Conservation (phyloP, 805 yeast genomes). For the Starmerella stigmatis region DNA sequence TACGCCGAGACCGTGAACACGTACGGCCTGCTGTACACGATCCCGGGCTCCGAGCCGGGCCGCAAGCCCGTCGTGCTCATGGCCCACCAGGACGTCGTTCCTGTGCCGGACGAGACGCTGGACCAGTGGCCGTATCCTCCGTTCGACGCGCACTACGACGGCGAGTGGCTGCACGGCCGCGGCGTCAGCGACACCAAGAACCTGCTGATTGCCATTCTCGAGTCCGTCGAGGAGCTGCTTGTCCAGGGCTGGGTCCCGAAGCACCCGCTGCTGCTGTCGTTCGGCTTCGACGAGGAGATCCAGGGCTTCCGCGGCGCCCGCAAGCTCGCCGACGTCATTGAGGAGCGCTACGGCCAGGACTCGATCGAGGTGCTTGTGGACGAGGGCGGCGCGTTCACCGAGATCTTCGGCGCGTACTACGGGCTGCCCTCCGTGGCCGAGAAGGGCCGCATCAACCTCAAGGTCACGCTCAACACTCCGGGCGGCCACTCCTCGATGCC, state of each 20-base stretch:
- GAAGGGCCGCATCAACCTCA: conserved; percentile 47
- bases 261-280: conserved; percentile 49
- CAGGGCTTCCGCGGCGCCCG: conserved; percentile 57
- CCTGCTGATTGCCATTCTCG: conserved; percentile 47
- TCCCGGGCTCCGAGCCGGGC: conserved; percentile 42
- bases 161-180: conserved; percentile 54
- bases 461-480: conserved; percentile 44
- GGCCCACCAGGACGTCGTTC: conserved; percentile 73
- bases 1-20: conserved; percentile 45
- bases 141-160: conserved; percentile 55
- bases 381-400: conserved; percentile 46
- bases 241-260: conserved; percentile 42
- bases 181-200: conserved; percentile 68
- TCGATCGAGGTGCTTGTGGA: conserved; percentile 56
- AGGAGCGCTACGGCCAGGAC: conserved; percentile 49
- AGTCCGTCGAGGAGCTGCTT: conserved; percentile 48
- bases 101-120: conserved; percentile 46
- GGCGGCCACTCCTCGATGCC: conserved; percentile 79
- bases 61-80: conserved; percentile 57
- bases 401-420: conserved; percentile 39
- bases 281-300: conserved; percentile 70
- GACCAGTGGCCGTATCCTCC: conserved; percentile 56
- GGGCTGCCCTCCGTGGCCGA: conserved; percentile 52
- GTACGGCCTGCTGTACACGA: conserved; percentile 50
- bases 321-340: conserved; percentile 38